Evolutionary conservation across 768 basidiomycete genomes (phyloP).

Genomic region (Boletus reticulatus): DNA sequence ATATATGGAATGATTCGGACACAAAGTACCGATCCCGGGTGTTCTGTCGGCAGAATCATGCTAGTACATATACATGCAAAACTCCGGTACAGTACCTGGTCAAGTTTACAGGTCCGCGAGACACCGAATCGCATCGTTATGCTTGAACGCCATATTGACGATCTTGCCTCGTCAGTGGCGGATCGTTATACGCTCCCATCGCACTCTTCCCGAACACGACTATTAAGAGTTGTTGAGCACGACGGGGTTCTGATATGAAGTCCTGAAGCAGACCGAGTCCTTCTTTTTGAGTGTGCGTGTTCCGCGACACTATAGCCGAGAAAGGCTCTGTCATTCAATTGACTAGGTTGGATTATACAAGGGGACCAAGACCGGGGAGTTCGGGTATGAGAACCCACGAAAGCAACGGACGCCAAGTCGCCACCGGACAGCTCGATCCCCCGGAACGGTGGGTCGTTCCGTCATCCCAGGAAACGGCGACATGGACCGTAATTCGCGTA

Average conservation of each 20-base stretch:
- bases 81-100: not conserved
- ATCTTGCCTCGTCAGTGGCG: slow-evolving; percentile 14
- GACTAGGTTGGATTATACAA: not conserved
- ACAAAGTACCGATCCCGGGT: not conserved
- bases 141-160: not conserved
- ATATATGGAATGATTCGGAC: not conserved
- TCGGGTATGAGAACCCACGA: slow-evolving; percentile 13
- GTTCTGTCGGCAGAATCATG: not conserved
- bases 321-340: not conserved
- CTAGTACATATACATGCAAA: not conserved
- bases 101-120: not conserved
- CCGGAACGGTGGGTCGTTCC: slow-evolving; percentile 1
- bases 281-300: not conserved
- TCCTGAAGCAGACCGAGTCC: not conserved
- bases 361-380: slow-evolving; percentile 8
- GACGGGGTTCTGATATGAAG: not conserved
- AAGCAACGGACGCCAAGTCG: slow-evolving; percentile 7
- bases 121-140: not conserved
- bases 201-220: not conserved
- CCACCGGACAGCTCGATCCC: slow-evolving; percentile 11
- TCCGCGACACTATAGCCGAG: slow-evolving; percentile 1
- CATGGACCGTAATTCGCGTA: slow-evolving; percentile 8
- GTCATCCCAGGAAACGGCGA: slow-evolving; percentile 11
- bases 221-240: not conserved
- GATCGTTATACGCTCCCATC: slow-evolving; percentile 11